Percentiles rank a stretch among this genome's conserved stretches.
These are phyloP conservation scores for Epichloe baconii DNA, from an alignment of 2,329 filamentous ascomycete genomes.

Conservation along the genomic window DNA sequence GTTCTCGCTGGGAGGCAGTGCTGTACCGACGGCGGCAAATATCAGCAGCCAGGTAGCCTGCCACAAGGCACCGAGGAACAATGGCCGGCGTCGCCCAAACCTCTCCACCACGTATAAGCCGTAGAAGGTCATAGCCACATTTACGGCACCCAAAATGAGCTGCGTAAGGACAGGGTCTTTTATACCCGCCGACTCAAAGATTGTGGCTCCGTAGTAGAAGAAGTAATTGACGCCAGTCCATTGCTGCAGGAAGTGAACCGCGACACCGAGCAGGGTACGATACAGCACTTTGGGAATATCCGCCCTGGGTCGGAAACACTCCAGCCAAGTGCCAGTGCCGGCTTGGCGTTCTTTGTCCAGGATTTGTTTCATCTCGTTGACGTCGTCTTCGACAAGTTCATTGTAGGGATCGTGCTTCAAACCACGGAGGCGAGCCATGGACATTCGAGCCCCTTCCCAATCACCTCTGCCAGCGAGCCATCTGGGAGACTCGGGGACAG, in stretches of 20 bases:
- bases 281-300: conserved; percentile 46
- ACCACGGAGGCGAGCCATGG: conserved; percentile 40
- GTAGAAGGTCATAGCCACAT: conserved; percentile 52
- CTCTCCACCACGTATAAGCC: conserved; percentile 57
- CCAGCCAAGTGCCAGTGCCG: conserved; percentile 38
- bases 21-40: conserved; percentile 46
- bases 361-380: conserved; percentile 36
- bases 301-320: conserved; percentile 46
- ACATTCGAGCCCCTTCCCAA: conserved; percentile 34
- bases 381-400: conserved; percentile 35
- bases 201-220: conserved; percentile 52
- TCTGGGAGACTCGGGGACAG: conserved; percentile 43
- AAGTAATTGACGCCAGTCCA: conserved; percentile 50
- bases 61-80: conserved; percentile 55
- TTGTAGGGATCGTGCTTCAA: conserved; percentile 32
- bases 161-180: conserved; percentile 53
- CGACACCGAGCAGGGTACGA: conserved; percentile 49
- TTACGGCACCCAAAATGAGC: conserved; percentile 55
- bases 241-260: conserved; percentile 54
- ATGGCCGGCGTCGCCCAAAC: conserved; percentile 53
- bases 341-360: conserved; percentile 31
- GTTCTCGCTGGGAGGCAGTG: conserved; percentile 27
- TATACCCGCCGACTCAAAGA: conserved; percentile 55
- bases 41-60: conserved; percentile 52
- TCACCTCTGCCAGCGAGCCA: conserved; percentile 37